These are phyloP conservation scores for Ceratopteris richardii DNA, from an alignment of 75 land plant genomes.

Conservation along the genomic window DNA sequence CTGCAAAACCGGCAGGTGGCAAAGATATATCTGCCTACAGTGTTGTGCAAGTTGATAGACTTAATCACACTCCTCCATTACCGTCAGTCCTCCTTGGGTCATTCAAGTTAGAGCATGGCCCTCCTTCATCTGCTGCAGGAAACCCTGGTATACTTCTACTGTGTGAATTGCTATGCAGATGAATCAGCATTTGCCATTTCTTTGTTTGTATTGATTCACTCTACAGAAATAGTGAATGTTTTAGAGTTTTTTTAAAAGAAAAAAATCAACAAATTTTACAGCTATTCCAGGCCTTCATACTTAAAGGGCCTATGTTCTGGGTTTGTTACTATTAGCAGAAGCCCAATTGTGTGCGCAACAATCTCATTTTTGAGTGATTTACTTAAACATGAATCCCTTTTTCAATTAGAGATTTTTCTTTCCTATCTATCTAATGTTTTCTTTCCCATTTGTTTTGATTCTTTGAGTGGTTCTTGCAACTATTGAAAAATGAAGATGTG, in stretches of 20 bases:
- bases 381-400: too few species aligned
- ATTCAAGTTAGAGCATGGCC: conserved; percentile 64
- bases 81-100: conserved; percentile 52
- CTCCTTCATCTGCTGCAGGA: conserved; percentile 81
- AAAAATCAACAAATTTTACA: neutral
- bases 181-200: neutral
- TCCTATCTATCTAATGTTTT: too few species aligned
- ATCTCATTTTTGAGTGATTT: too few species aligned
- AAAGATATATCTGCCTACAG: conserved; percentile 68
- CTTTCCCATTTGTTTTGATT: too few species aligned
- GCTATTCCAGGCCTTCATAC: too few species aligned
- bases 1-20: conserved; percentile 6
- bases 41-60: conserved; percentile 63
- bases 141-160: conserved; percentile 51
- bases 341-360: too few species aligned
- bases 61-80: conserved; percentile 62
- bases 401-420: too few species aligned
- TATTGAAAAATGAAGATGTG: too few species aligned
- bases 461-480: too few species aligned
- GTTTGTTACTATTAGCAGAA: too few species aligned
- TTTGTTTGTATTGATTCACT: neutral
- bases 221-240: neutral
- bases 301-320: too few species aligned
- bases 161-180: neutral
- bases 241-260: neutral